Evolutionary conservation across 768 basidiomycete genomes (phyloP), one percentile per base, ranked within the genome.

Genomic region (Hortiboletus campestris): DNA sequence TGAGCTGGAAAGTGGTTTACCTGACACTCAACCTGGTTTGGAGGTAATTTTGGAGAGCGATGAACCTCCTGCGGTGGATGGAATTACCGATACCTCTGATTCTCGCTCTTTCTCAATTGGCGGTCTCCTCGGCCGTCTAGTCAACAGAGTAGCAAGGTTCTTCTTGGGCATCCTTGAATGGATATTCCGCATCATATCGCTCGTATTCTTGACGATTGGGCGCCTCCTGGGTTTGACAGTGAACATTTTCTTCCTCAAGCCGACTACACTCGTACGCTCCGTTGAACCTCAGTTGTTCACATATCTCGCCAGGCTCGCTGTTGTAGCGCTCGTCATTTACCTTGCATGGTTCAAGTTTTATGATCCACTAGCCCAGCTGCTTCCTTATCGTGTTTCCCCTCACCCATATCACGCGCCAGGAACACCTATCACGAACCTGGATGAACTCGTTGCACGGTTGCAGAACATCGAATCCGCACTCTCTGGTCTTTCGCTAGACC

Each of bases 1-100:
- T 14, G 51, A 47, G 6, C 38, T 57, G 8, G 51, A 68, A 14
- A 63, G 72, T n/a, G 56, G 63, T 11, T 64, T 68, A 8, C 59
- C 67, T 36, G 76, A 80, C 25, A 70, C 77, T 31, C 82, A 83
- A 54, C 75, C 79, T 59, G 79, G 81, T 2, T 77, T 90, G 28
- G 73, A 81, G 22, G 81, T 85, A 9, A 87, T 90, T 62, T 76
- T 80, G 6, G 89, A 90, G 74, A 75, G 77, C 29, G 83, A 89
- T 4, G 86, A 88, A 64, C 76, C 71, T 28, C 65, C 67, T 17
- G 50, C 47, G 16, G 65, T 71, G 53, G 63, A 64, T 46, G 72
- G 69, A 40, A 44, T 68, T 28, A 48, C 64, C 49, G 60, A 66
- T 36, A 25, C 25, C 25, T 36, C 56, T 45, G 54, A 29, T 44